Base-by-base conservation (phyloP, 176 grass and related monocot genomes). In the Hyparrhenia diplandra region DNA sequence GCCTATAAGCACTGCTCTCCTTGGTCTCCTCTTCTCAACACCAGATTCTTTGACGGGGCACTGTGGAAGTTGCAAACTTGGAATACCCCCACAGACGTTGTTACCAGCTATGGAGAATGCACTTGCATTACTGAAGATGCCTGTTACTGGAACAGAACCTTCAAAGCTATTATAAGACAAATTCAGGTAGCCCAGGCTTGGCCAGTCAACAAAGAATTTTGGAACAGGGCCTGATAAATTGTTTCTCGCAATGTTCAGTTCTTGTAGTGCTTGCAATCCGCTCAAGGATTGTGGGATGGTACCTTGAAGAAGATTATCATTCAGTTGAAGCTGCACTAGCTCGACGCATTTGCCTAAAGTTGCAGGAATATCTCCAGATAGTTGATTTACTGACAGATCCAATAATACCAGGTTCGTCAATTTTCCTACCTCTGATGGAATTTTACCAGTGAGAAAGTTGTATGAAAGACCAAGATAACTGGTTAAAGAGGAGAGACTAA, bases 201-300 rank as follows among this genome's bases (percentile, higher is more conserved):
- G 36, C 47, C 65, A 81, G n/a, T 57, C 36, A 21, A 18, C 79
- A 61, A 81, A 81, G 35, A 81, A 81, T 9, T 41, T 18, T 1
- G 66, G 79, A 71, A 81, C 24, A 43, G 79, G 17, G 1, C 79
- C 79, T 5, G 79, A 81, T 60, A 81, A 81, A 24, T 81, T 81
- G 66, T 81, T 81, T 18, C 66, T 29, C 0, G 51, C 32, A 12
- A 81, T 14, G 36, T 71, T n/a, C 30, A 81, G 5, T 20, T 59
- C 2, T 21, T 71, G 66, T n/a, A 81, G 16, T 43, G 10, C 69
- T 82, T 82, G 40, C 69, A 82, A 32, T 30, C 7, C 39, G 27
- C 4, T 46, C 12, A 82, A 32, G 5, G 80, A 64, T 13, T 73
- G 80, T 7, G 80, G 80, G 47, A 82, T 73, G 13, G 6, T 21